Base-by-base conservation (phyloP, 1,139 yeast species). In the Yamadazyma dendronema region DNA sequence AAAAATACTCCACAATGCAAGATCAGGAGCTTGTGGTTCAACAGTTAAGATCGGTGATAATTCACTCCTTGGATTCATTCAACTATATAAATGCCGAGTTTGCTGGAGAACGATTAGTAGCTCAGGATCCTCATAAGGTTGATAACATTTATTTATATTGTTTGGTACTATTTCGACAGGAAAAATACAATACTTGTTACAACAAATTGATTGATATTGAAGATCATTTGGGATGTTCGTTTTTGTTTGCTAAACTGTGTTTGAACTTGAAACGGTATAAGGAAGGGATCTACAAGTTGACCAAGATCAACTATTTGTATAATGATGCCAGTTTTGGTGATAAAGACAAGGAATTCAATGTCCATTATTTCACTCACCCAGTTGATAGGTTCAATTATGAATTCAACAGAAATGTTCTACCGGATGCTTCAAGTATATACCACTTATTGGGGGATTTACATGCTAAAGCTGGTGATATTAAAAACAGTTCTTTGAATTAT, bases 391-490 rank as follows among this genome's bases (percentile, higher is more conserved):
- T 50, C 53, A 59, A 52, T 46, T 75, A 68, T 51, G 71, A 62
- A 43, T 54, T 34, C 26, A 51, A 56, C 25, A 52, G 76, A 30
- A 47, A 62, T 33, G 52, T 72, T 22, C 47, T 59, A 30, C 95
- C 96, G 0, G 94, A 84, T 52, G 56, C 74, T 22, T 79, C 88
- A 2, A 77, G 83, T 1, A 65, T 84, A 21, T 79, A 76, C 53
- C 78, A 78, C 45, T 55, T 89, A 24, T 61, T 88, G 41, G 98
- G 95, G 0, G 84, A 81, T 46, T 63, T 90, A 36, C 81, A 84
- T 53, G 62, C 61, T 15, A 72, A 73, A 8, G 57, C 71, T 9
- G 84, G 83, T 12, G 88, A 84, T 53, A 56, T 67, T 7, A 77
- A 80, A 44, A 78, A 80, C 42, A 81, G 95, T 38, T 76, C 84